phyloP scores from a whole-genome alignment of 1,284 basidiomycete genomes.

The Ceratobasidium sp. region DNA sequence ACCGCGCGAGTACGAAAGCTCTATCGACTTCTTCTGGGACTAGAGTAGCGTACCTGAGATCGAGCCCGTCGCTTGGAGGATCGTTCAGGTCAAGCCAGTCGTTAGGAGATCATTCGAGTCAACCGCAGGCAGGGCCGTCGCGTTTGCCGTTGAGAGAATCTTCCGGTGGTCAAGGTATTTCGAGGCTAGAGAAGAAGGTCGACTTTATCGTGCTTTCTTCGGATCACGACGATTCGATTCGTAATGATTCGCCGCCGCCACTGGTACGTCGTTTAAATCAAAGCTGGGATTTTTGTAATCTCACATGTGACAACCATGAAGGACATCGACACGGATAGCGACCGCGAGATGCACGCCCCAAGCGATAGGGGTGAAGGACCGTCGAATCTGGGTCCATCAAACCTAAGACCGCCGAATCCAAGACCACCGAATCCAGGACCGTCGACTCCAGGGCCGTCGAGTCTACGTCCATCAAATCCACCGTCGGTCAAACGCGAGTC shows the following conservation, averaged over 20 bases:
- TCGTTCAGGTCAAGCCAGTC: background rate
- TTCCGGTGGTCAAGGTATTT: background rate
- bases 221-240: slow-evolving; percentile 3
- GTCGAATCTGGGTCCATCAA: too few species aligned
- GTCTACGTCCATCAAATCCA: too few species aligned
- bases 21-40: background rate
- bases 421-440: too few species aligned
- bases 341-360: background rate
- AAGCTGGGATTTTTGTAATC: background rate
- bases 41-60: background rate
- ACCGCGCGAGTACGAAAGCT: background rate
- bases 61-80: slow-evolving; percentile 15
- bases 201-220: slow-evolving; percentile 26
- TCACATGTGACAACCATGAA: background rate
- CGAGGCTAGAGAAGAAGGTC: background rate
- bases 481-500: background rate
- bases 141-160: background rate
- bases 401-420: too few species aligned
- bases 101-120: slow-evolving; percentile 2
- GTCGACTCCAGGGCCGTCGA: too few species aligned
- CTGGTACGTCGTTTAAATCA: background rate
- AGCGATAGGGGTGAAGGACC: background rate
- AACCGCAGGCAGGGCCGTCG: background rate
- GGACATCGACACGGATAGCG: background rate
- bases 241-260: background rate